phyloP scores from a whole-genome alignment of 2,329 filamentous ascomycete species.

The Fusarium chaquense region DNA sequence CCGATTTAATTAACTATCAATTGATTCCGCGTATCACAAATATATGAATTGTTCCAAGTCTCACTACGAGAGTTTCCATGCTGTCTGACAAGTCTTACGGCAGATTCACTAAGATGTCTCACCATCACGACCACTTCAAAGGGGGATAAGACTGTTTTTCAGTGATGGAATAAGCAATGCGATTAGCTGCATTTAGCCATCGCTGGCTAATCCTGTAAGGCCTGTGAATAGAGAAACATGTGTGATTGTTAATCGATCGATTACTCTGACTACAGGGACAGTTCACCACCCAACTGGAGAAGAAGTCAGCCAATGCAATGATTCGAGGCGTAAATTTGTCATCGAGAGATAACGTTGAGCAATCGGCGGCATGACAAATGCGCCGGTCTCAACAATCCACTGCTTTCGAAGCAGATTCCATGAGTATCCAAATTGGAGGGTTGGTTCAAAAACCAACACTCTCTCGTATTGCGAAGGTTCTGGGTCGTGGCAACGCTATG shows the following conservation, averaged over 20 bases:
- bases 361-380: not conserved
- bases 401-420: not conserved
- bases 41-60: not conserved
- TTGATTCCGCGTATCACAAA: not conserved
- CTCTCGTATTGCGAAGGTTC: not conserved
- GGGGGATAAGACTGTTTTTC: fast-evolving
- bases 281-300: not conserved
- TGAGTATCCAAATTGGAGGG: not conserved
- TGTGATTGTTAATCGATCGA: not conserved
- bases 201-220: not conserved
- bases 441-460: not conserved
- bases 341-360: not conserved
- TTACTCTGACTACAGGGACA: not conserved
- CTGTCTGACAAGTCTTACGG: not conserved
- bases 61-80: not conserved
- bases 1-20: not conserved
- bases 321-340: not conserved
- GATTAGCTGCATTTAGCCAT: not conserved
- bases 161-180: not conserved
- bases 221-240: not conserved
- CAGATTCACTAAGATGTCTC: not conserved
- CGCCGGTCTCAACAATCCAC: not conserved
- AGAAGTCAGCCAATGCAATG: not conserved
- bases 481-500: not conserved
- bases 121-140: fast-evolving